Percentiles rank a stretch among this genome's conserved stretches.
phyloP scores from a whole-genome alignment of 2,329 filamentous ascomycete genomes.

The Epichloe glyceriae region DNA sequence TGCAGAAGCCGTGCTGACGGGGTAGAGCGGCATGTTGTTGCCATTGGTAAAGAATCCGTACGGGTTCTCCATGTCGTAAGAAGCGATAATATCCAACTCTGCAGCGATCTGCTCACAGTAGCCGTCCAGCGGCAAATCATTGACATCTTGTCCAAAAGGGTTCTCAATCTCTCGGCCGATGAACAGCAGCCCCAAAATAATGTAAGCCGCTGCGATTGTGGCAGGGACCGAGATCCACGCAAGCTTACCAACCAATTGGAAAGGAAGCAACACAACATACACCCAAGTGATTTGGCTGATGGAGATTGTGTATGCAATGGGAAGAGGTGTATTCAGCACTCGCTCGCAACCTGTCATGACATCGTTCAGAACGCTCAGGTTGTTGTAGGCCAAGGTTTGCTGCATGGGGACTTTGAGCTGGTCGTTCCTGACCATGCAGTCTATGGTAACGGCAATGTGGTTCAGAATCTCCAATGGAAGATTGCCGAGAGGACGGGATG shows the following conservation, averaged over 20 bases:
- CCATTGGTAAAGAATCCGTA: slow-evolving; percentile 19
- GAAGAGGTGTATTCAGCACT: slow-evolving; percentile 69
- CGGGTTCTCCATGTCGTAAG: slow-evolving; percentile 25
- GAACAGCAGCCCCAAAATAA: slow-evolving; percentile 61
- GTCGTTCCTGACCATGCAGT: slow-evolving; percentile 42
- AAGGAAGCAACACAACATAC: slow-evolving; percentile 68
- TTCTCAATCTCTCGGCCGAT: slow-evolving; percentile 79
- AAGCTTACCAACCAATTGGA: slow-evolving; percentile 57
- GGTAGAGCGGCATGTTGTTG: slow-evolving; percentile 42
- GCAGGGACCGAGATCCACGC: slow-evolving; percentile 68
- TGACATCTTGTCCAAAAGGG: slow-evolving; percentile 72
- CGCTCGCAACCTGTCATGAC: slow-evolving; percentile 61
- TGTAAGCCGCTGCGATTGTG: slow-evolving; percentile 60
- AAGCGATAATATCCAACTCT: slow-evolving; percentile 63
- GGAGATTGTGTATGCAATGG: slow-evolving; percentile 70
- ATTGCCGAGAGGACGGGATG: slow-evolving; percentile 62
- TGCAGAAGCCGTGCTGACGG: slow-evolving; percentile 30
- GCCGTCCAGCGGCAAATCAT: slow-evolving; percentile 63
- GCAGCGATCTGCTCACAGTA: slow-evolving; percentile 64
- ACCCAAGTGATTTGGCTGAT: slow-evolving; percentile 81
- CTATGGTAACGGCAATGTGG: slow-evolving; percentile 55
- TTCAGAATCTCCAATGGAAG: slow-evolving; percentile 71
- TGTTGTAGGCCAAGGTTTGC: slow-evolving; percentile 47
- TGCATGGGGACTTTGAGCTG: slow-evolving; percentile 44
- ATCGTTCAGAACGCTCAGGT: slow-evolving; percentile 55